phyloP scores from a whole-genome alignment of 805 yeast species.

The Huiozyma sinensis region DNA sequence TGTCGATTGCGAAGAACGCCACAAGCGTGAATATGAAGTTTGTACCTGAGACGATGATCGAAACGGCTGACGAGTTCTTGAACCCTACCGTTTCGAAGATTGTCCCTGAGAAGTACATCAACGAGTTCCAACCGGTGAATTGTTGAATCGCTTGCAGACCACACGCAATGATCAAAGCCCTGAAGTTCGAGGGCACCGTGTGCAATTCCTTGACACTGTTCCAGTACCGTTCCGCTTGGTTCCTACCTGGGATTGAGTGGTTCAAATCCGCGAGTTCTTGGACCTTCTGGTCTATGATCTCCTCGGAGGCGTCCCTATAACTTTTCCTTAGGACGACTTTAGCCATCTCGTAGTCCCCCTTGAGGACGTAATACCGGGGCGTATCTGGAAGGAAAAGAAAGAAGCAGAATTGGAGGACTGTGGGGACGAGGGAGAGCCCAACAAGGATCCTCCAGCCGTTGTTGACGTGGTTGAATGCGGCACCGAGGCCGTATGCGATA shows the following conservation, averaged over 20 bases:
- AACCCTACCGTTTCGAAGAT: constrained; percentile 89
- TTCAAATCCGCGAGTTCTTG: constrained; percentile 48
- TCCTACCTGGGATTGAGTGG: constrained; percentile 36
- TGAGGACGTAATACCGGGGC: constrained; percentile 78
- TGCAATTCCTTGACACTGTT: constrained; percentile 57
- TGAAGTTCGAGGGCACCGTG: constrained; percentile 62
- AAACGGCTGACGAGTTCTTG: constrained; percentile 83
- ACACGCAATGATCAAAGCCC: constrained; percentile 85
- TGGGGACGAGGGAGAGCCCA: constrained; percentile 83
- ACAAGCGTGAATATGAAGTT: constrained; percentile 79
- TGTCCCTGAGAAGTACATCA: constrained; percentile 91
- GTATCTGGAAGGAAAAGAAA: constrained; percentile 90
- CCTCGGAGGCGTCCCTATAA: constrained; percentile 53
- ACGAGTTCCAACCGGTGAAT: constrained; percentile 91
- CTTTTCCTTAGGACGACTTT: constrained; percentile 51
- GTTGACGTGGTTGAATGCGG: constrained; percentile 59
- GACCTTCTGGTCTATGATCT: constrained; percentile 54
- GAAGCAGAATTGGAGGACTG: constrained; percentile 61
- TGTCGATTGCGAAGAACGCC: constrained; percentile 81
- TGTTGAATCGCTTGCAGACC: constrained; percentile 95
- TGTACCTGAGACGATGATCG: constrained; percentile 87
- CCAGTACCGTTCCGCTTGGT: constrained; percentile 40
- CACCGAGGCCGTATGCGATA: constrained; percentile 88
- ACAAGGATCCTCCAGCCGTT: constrained; percentile 93
- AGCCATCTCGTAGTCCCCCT: constrained; percentile 57